Evolutionary conservation across 495 filamentous ascomycete genomes (phyloP).

Genomic region (Lasiosphaeria miniovina): DNA sequence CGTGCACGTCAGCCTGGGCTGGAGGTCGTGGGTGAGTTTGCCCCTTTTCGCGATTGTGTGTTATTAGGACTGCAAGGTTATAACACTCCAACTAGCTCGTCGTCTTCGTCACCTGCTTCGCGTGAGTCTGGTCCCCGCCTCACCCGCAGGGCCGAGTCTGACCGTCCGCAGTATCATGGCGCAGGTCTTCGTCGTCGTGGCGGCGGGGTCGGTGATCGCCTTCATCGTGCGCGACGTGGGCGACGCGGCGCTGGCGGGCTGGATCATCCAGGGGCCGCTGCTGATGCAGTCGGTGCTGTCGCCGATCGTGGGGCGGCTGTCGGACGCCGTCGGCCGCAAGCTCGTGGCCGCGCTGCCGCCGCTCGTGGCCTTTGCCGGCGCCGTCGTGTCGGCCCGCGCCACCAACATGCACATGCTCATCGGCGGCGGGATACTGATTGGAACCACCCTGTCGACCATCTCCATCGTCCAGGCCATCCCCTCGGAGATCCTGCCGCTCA

Average conservation of each 20-base stretch:
- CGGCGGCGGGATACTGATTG: constrained; percentile 54
- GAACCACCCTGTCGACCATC: constrained; percentile 50
- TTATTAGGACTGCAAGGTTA: neutral
- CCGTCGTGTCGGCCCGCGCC: constrained; percentile 52
- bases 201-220: constrained; percentile 52
- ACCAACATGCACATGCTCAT: constrained; percentile 53
- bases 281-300: constrained; percentile 54
- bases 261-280: constrained; percentile 56
- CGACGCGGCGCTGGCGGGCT: constrained; percentile 46
- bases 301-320: constrained; percentile 52
- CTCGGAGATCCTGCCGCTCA: constrained; percentile 53
- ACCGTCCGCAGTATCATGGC: constrained; percentile 35
- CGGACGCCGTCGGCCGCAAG: constrained; percentile 53
- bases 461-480: constrained; percentile 54
- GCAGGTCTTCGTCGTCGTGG: constrained; percentile 54
- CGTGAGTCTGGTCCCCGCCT: constrained; percentile 22
- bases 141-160: neutral
- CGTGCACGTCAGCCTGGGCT: constrained; percentile 31
- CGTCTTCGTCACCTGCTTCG: constrained; percentile 39
- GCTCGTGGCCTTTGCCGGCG: constrained; percentile 50
- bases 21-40: constrained; percentile 36
- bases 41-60: too few species aligned
- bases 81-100: constrained; percentile 22
- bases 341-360: constrained; percentile 49
- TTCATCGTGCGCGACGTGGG: constrained; percentile 54